These are phyloP conservation scores for Saccharomyces uvarum DNA, from an alignment of 1,139 yeast genomes.

Conservation along the genomic window DNA sequence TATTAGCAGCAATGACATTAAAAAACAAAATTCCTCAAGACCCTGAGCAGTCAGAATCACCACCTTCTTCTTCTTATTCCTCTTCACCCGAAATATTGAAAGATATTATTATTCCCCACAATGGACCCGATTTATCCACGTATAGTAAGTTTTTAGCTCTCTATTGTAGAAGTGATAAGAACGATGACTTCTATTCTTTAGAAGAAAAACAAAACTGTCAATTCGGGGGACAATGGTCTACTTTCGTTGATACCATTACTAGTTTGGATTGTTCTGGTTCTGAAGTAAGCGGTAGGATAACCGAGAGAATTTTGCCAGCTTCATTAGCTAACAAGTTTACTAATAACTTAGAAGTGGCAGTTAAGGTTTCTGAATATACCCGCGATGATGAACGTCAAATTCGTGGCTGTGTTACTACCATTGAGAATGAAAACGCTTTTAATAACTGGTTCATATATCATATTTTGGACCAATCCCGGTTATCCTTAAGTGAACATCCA, in stretches of 20 bases:
- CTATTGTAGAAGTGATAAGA: slow-evolving; percentile 27
- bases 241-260: slow-evolving; percentile 10
- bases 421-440: slow-evolving; percentile 27
- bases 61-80: neutral
- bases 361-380: slow-evolving; percentile 30
- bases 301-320: slow-evolving; percentile 18
- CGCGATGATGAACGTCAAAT: slow-evolving; percentile 27
- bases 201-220: slow-evolving; percentile 29
- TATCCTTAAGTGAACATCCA: slow-evolving; percentile 19
- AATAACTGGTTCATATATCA: slow-evolving; percentile 35
- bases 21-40: neutral
- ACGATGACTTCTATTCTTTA: slow-evolving; percentile 18
- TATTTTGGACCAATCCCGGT: slow-evolving; percentile 31
- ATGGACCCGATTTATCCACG: slow-evolving; percentile 30
- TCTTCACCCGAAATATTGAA: neutral
- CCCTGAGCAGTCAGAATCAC: neutral
- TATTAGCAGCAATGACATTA: neutral
- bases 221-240: slow-evolving; percentile 26
- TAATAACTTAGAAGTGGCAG: slow-evolving; percentile 13
- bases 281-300: slow-evolving; percentile 13
- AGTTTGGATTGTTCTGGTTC: slow-evolving; percentile 10
- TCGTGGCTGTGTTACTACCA: slow-evolving; percentile 32
- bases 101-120: neutral
- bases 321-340: slow-evolving; percentile 19
- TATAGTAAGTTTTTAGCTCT: slow-evolving; percentile 33